Conservation (phyloP, 192 early-diverging fungal genomes). For the Coemansia erecta region DNA sequence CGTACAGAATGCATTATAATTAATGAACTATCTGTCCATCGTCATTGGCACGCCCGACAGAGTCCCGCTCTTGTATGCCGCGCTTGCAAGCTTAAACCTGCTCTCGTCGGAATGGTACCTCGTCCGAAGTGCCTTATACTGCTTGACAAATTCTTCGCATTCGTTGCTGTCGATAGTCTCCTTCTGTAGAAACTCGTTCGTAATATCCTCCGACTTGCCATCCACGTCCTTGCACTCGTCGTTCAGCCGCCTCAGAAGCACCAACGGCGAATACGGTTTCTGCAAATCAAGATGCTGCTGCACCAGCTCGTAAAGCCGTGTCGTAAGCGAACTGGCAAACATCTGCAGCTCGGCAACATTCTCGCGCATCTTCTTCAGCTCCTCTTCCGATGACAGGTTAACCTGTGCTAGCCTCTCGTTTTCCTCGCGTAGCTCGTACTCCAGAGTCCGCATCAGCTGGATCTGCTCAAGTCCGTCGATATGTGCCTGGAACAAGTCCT, state of each 20-base stretch:
- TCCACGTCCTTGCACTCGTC: slow-evolving; percentile 22
- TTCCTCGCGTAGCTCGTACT: slow-evolving; percentile 50
- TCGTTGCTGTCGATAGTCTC: slow-evolving; percentile 16
- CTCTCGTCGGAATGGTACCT: slow-evolving; percentile 31
- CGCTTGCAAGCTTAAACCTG: slow-evolving; percentile 24
- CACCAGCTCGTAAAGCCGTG: slow-evolving; percentile 49
- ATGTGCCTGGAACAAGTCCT: slow-evolving; percentile 54
- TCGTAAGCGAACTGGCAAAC: slow-evolving; percentile 51
- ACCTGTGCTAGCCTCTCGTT: slow-evolving; percentile 50
- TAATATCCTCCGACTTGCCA: slow-evolving; percentile 24
- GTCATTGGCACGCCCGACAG: slow-evolving; percentile 40
- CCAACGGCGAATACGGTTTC: slow-evolving; percentile 48
- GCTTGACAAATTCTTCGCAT: slow-evolving; percentile 51
- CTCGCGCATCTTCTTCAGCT: slow-evolving; percentile 46
- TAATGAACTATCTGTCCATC: slow-evolving; percentile 25
- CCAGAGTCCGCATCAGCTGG: slow-evolving; percentile 52
- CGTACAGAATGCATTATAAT: too few relatives aligned
- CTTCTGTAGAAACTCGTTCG: slow-evolving; percentile 15
- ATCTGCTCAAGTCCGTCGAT: slow-evolving; percentile 55
- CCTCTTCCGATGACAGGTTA: slow-evolving; percentile 43
- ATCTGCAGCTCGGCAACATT: slow-evolving; percentile 50
- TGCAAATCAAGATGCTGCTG: slow-evolving; percentile 49
- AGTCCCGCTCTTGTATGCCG: slow-evolving; percentile 38
- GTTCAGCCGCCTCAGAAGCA: slow-evolving; percentile 22
- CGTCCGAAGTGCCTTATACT: slow-evolving; percentile 31